Evolutionary conservation across 768 basidiomycete species (phyloP), one percentile per base, ranked within the genome.

Genomic region (Panaeolus cyanescens): DNA sequence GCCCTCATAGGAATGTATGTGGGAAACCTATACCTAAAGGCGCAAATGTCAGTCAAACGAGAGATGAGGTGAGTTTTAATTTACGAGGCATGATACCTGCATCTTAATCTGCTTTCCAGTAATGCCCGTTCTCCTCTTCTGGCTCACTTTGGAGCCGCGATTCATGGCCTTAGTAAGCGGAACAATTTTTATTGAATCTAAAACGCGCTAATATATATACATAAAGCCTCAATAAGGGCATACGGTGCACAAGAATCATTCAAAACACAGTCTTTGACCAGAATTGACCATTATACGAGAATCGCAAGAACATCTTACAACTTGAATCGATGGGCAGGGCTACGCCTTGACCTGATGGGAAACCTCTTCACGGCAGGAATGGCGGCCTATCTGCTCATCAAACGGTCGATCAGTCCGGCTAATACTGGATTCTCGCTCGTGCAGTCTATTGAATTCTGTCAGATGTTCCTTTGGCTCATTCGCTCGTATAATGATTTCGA

Each of bases 271-370:
- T 81, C 84, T 5, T 69, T 82, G 42, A 72, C 75, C 36, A 79
- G 84, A 7, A 85, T 89, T 42, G 83, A 91, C 68, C 78, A 77
- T 32, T 88, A 82, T 61, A 76, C 75, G 12, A 75, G 80, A 42
- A 70, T 81, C 6, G 73, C 80, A 5, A 68, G 82, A 19, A 77
- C 78, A 1, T 84, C 83, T 67, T 85, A 84, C 59, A 83, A 83
- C 65, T 71, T 84, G n/a, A 83, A 83, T 60, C 75, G 80, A 25
- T 79, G 81, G 75, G 68, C 80, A 25, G 72, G 69, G 40, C 71
- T 88, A 59, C 81, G 90, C 8, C 81, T 88, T 58, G 85, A 90
- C 64, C 67, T 79, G 28, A 73, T 91, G 4, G 87, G 87, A 2
- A 81, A 79, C 3, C 37, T 83, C 9, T 89, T 91, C 67, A 78